Evolutionary conservation across 345 rosid genomes (phyloP), one percentile per base, ranked within the genome.

Genomic region (Cardamine chenopodiifolia): DNA sequence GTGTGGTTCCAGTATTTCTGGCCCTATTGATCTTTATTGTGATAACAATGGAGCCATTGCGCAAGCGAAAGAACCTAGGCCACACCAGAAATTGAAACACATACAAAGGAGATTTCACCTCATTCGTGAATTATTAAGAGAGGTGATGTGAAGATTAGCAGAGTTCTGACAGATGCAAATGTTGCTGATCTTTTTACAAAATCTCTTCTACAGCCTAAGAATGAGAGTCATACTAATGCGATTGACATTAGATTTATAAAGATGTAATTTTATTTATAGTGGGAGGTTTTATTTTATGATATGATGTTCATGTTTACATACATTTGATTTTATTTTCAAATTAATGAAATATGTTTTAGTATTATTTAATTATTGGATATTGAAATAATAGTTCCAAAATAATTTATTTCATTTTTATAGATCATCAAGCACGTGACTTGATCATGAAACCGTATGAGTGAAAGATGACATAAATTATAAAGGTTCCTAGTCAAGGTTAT

Each of bases 71-170:
- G 14, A 49, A 49, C 54, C 26, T 4, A 49, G 14, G 2, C 25
- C 53, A 3, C 32, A 42, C 68, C 34, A 39, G 12, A 63, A 26
- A 15, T n/a, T 35, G 35, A 63, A 42, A 26, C 68, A 63, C 20
- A 14, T 42, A 12, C 20, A 3, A 14, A 2, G 68, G 11, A 10
- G 34, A 12, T 42, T 9, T 42, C 35, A 63, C 53, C 28, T 63
- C 2, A 63, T 63, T 26, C n/a, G 37, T 3, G 34, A 63, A 39
- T 20, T 6, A 3, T 42, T 40, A 15, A 63, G 14, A 63, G 53
- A 8, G 68, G 35, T 0, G 53, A 63, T 40, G 68, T 63, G 35
- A 63, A 60, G 34, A 42, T 23, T 32, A 11, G 53, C 35, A 62
- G 20, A 26, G 34, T 40, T 10, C 4, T 10, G 1, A 40, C 11